A percentile compares a stretch with the other conserved stretches of the same genome.
Conservation (phyloP, 768 basidiomycete genomes). For the Phylloporus rhodoxanthus region DNA sequence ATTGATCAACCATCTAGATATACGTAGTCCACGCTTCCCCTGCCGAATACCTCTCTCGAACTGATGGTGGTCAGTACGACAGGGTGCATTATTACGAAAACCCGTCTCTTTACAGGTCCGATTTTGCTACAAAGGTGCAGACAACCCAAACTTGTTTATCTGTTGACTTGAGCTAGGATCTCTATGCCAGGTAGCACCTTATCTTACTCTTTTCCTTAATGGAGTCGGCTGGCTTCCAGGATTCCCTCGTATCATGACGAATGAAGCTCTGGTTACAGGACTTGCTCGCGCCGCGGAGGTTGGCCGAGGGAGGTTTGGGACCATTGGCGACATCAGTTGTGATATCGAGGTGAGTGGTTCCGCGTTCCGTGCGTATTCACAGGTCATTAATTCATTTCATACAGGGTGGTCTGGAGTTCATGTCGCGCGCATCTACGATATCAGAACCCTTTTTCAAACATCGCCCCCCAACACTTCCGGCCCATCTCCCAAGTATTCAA, state of each 20-base stretch:
- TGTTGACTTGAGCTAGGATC: neutral
- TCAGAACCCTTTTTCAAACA: constrained; percentile 64
- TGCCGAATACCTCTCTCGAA: constrained; percentile 60
- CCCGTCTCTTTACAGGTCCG: constrained; percentile 59
- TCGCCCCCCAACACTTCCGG: constrained; percentile 37
- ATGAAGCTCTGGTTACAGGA: constrained; percentile 48
- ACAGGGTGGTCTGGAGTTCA: constrained; percentile 82
- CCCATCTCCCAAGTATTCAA: constrained; percentile 51
- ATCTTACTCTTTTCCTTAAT: constrained; percentile 78
- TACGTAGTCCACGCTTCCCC: constrained; percentile 72
- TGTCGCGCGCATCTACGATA: constrained; percentile 71
- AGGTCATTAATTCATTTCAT: neutral
- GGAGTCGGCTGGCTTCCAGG: constrained; percentile 78
- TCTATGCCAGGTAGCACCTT: constrained; percentile 66
- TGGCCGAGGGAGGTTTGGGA: constrained; percentile 54
- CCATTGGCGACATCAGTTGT: constrained; percentile 85
- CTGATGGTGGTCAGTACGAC: constrained; percentile 51
- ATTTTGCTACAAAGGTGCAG: constrained; percentile 61
- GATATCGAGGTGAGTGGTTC: constrained; percentile 58
- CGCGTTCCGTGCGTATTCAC: neutral
- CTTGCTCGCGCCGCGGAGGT: constrained; percentile 44
- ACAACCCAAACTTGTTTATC: neutral
- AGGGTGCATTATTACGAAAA: constrained; percentile 69
- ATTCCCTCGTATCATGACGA: constrained; percentile 77
- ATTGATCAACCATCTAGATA: constrained; percentile 38